A percentile compares a stretch with the other conserved stretches of the same genome.
phyloP scores from a whole-genome alignment of 768 basidiomycete species.

The Phlebiopsis gigantea region DNA sequence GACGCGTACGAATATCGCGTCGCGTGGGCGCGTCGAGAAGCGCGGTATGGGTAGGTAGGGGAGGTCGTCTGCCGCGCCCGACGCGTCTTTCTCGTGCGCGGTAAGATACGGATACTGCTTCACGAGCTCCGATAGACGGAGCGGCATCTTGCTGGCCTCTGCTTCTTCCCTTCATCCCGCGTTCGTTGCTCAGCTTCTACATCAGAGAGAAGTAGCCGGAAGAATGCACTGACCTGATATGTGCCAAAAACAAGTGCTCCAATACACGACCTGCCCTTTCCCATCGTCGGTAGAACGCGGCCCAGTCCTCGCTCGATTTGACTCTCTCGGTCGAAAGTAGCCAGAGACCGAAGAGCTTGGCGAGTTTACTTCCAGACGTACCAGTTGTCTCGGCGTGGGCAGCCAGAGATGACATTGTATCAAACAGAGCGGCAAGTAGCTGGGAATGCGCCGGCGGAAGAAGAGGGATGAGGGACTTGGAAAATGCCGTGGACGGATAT shows the following conservation, averaged over 20 bases:
- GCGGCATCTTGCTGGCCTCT: conserved; percentile 51
- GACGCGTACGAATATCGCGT: conserved; percentile 64
- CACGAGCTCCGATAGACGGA: conserved; percentile 65
- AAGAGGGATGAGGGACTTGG: conserved; percentile 52
- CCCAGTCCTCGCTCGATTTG: conserved; percentile 53
- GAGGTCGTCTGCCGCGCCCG: conserved; percentile 9
- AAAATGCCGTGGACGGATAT: conserved; percentile 63
- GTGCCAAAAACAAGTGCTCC: conserved; percentile 72
- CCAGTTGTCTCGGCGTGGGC: conserved; percentile 68
- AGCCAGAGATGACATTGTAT: conserved; percentile 64
- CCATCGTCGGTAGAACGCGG: conserved; percentile 68
- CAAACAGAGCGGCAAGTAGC: conserved; percentile 51
- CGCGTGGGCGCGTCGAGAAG: conserved; percentile 59
- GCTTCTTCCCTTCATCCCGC: conserved; percentile 47
- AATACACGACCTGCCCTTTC: conserved; percentile 65
- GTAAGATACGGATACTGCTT: conserved; percentile 60
- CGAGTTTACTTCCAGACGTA: conserved; percentile 72
- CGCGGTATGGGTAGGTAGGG: conserved; percentile 54
- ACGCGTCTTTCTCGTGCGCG: not conserved
- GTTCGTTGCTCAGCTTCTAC: not conserved
- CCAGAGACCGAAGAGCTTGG: conserved; percentile 73
- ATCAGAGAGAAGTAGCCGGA: not conserved
- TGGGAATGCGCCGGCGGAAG: conserved; percentile 55
- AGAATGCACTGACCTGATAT: conserved; percentile 55
- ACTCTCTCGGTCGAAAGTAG: conserved; percentile 46